phyloP scores from a whole-genome alignment of 2,329 filamentous ascomycete genomes.

The Botrytis hyacinthi region DNA sequence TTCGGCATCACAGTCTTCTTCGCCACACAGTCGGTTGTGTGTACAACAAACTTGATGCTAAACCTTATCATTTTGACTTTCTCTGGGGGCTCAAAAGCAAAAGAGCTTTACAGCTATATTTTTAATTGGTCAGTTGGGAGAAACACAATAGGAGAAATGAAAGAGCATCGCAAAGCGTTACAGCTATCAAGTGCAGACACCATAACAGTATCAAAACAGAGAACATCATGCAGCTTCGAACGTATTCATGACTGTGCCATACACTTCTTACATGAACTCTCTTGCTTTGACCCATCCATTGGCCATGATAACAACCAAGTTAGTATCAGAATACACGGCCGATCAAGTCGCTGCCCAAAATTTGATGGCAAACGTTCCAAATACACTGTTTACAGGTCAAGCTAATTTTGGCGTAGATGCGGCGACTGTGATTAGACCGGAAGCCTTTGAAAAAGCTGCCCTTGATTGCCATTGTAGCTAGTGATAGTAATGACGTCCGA shows the following conservation, averaged over 20 bases:
- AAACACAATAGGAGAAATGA: background rate
- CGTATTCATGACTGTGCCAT: background rate
- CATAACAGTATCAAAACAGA: background rate
- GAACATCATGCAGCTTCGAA: background rate
- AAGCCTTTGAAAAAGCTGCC: background rate
- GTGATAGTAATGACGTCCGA: background rate
- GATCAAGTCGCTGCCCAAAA: background rate
- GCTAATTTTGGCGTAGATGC: background rate
- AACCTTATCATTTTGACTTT: background rate
- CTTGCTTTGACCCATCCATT: background rate
- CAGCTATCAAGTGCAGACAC: background rate
- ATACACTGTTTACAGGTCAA: background rate
- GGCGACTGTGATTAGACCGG: background rate
- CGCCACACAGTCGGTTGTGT: background rate
- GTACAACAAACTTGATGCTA: background rate
- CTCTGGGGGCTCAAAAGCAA: background rate
- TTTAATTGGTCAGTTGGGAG: background rate
- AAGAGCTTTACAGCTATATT: background rate
- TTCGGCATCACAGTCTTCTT: background rate
- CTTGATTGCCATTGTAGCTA: background rate
- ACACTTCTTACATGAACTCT: background rate
- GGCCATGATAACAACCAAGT: background rate
- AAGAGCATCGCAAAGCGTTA: background rate
- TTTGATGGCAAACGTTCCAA: background rate
- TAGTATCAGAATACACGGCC: background rate